Evolutionary conservation across 176 grass and related monocot species (phyloP), one percentile per base, ranked within the genome.

Genomic region (Bonia amplexicaulis): DNA sequence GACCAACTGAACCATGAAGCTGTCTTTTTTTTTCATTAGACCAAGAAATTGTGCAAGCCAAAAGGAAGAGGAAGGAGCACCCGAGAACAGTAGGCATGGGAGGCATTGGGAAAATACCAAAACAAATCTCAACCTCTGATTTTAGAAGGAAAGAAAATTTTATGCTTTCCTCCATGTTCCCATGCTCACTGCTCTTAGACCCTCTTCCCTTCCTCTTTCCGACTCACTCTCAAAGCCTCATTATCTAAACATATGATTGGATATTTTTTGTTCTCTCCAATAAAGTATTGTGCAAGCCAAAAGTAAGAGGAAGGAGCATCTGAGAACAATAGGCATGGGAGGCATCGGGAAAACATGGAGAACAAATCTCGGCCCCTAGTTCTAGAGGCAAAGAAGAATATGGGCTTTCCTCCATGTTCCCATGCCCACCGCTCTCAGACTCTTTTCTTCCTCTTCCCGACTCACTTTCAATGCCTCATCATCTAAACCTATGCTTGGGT

Each of bases 101-200:
- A 80, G 47, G 46, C 17, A 80, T 40, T 16, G 47, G 12, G 78
- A 80, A 25, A 53, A 80, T 1, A 19, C 15, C 68, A 6, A 35
- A 71, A 44, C 48, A 74, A 20, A 20, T 23, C 22, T 45, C 19
- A 46, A 25, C 68, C 22, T 71, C 41, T 27, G 47, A 48, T 6
- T 72, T 72, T 27, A 48, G 69, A 48, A 25, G 13, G 12, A 46
- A 48, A 72, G 69, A 48, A 27, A 47, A 47, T 3, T 3, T 15
- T 71, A 16, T 47, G 44, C 14, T 72, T 71, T 47, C 69, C 42
- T 72, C 6, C 41, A 82, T 87, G 85, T 78, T 73, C 29, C 63
- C 66, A 76, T 77, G 47, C 17, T 25, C 5, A 23, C 13, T 47
- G 69, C 22, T 47, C 12, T 2, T 9, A 48, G 42, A 0, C 41